A percentile compares a stretch with the other conserved stretches of the same genome.
Conservation (phyloP, 179 eudicot species). For the Pouteria campechiana region DNA sequence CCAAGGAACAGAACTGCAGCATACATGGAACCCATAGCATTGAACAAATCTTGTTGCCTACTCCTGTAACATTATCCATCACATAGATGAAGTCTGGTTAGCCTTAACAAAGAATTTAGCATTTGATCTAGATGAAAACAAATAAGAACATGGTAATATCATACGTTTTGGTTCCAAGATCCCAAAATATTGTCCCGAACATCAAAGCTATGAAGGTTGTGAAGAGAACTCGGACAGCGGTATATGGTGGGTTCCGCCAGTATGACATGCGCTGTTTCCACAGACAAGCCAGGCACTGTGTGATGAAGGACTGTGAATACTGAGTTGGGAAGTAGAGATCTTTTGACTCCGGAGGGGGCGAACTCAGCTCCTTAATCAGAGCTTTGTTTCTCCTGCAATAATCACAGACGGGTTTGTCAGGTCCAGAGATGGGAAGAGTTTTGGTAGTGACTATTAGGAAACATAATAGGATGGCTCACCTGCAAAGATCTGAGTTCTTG, state of each 20-base stretch:
- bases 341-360: constrained; percentile 53
- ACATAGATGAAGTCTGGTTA: no score
- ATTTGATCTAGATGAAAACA: no score
- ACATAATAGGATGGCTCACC: constrained; percentile 26
- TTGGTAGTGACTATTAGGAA: background rate
- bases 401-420: background rate
- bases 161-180: constrained; percentile 52
- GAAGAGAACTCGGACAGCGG: constrained; percentile 60
- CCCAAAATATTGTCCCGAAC: constrained; percentile 79
- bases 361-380: constrained; percentile 48
- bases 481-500: constrained; percentile 53
- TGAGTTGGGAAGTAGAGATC: constrained; percentile 59
- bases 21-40: no score
- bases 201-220: constrained; percentile 46
- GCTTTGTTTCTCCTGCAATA: constrained; percentile 60
- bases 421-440: no score
- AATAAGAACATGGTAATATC: no score
- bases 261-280: constrained; percentile 89
- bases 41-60: no score
- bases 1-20: no score
- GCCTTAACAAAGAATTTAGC: no score
- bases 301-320: constrained; percentile 44
- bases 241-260: constrained; percentile 80
- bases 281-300: constrained; percentile 69
- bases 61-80: no score